Evolutionary conservation across 1,284 basidiomycete genomes (phyloP), one percentile per base, ranked within the genome.

Genomic region (Sporisorium iseilematis-ciliati): DNA sequence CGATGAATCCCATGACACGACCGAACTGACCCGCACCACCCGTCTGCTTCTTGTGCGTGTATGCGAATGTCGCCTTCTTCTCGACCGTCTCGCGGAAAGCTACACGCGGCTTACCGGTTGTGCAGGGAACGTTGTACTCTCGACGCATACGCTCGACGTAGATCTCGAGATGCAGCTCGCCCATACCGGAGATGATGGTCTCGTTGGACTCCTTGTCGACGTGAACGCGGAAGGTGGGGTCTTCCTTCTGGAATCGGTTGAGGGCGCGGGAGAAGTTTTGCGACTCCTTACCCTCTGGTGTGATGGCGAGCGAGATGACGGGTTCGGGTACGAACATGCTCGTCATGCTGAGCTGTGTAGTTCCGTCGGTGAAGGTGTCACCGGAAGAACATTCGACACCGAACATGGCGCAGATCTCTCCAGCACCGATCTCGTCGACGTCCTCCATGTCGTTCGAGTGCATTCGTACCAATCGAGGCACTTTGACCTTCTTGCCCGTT

Each of bases 101-200:
- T 49, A 99, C 97, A 25, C 93, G 92, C 12, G 97, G 97, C 87
- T 96, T 96, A 68, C 97, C 96, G 2, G 96, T 98, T 11, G 91
- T 90, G 84, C 95, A 97, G 38, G 93, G 91, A 26, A 96, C 93
- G 73, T 93, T 93, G 88, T 99, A 99, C 87, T 99, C 97, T 66
- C 97, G 92, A 79, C 91, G 92, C 95, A 99, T 98, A 48, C 97
- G 92, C 86, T 99, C 97, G 70, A 98, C 96, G 87, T 99, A 99
- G 83, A 99, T 97, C 85, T 99, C 97, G 26, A 99, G 90, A 85
- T 99, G 97, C 11, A 99, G 90, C 87, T 99, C 97, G 31, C 96
- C 97, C 97, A 99, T 99, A 20, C 97, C 97, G 35, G 94, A 96
- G 74, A 99, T 98, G 86, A 99, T 99, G n/a, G 97, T 99, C 92